phyloP scores from a whole-genome alignment of 768 basidiomycete genomes.

The Serendipita indica region DNA sequence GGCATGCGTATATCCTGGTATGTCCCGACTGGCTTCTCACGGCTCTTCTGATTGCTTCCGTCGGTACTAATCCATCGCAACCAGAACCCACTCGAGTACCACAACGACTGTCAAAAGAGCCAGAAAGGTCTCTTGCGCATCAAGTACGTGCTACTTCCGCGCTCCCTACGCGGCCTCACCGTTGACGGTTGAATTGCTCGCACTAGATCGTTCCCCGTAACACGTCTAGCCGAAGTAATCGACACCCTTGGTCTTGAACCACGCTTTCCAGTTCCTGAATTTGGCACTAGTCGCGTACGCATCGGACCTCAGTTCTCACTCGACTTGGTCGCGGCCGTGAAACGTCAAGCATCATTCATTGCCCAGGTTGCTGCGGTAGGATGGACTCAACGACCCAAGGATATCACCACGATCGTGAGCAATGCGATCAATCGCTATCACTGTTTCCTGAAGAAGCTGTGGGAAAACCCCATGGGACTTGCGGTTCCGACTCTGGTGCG shows the following conservation, averaged over 20 bases:
- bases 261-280: background rate
- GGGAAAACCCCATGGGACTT: constrained; percentile 10
- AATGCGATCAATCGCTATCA: background rate
- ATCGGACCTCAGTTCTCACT: constrained; percentile 1
- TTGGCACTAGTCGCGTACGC: background rate
- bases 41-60: background rate
- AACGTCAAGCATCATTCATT: constrained; percentile 15
- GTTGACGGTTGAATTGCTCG: background rate
- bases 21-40: background rate
- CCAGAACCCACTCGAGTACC: constrained; percentile 5
- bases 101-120: constrained; percentile 8
- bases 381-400: constrained; percentile 11
- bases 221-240: background rate
- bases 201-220: background rate
- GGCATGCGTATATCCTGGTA: constrained; percentile 6
- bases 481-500: constrained; percentile 15
- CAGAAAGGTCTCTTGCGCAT: background rate
- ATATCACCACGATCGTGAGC: background rate
- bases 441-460: constrained; percentile 1
- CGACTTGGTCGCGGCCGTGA: constrained; percentile 13
- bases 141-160: background rate
- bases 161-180: no score
- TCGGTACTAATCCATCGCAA: background rate
- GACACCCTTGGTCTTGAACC: background rate
- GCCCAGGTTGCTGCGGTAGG: constrained; percentile 12